phyloP scores from a whole-genome alignment of 2,329 filamentous ascomycete species.

The Pyrenochaeta sp. region DNA sequence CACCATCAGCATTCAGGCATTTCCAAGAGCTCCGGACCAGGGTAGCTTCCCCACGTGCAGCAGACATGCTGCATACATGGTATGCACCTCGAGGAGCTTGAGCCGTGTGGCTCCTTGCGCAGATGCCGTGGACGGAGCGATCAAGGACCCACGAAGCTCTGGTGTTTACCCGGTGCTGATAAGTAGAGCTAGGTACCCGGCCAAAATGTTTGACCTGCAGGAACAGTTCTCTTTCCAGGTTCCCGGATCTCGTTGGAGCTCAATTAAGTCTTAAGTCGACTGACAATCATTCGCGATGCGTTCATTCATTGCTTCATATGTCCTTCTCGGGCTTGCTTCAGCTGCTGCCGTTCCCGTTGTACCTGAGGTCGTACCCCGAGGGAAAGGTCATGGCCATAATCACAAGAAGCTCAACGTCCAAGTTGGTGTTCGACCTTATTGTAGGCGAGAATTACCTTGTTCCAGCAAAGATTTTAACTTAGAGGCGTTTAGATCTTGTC shows the following conservation, averaged over 20 bases:
- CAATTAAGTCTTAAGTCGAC: constrained; percentile 3
- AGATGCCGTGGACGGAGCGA: constrained; percentile 8
- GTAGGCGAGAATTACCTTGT: too few relatives aligned
- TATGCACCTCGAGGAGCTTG: constrained; percentile 13
- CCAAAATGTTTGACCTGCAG: constrained; percentile 22
- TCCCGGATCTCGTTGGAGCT: constrained; percentile 9
- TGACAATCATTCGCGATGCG: constrained; percentile 34
- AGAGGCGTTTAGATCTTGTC: constrained; percentile 28
- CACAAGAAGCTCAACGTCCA: constrained; percentile 43
- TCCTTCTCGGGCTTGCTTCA: constrained; percentile 39
- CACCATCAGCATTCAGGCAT: constrained; percentile 14
- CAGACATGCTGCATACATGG: constrained; percentile 27
- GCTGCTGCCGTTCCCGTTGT: constrained; percentile 40
- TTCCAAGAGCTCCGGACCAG: constrained; percentile 17
- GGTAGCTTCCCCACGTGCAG: constrained; percentile 38
- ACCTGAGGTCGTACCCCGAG: constrained; percentile 34
- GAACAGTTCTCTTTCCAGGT: constrained; percentile 22
- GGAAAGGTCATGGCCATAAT: constrained; percentile 14
- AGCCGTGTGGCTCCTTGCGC: constrained; percentile 16
- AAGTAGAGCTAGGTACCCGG: constrained; percentile 28
- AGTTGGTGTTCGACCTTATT: constrained; percentile 48
- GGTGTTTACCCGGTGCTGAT: constrained; percentile 21
- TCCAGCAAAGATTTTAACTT: too few relatives aligned
- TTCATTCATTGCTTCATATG: constrained; percentile 35
- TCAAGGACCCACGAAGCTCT: constrained; percentile 12